Conservation (phyloP, 2,329 filamentous ascomycete species). For the Biscogniauxia sp. region DNA sequence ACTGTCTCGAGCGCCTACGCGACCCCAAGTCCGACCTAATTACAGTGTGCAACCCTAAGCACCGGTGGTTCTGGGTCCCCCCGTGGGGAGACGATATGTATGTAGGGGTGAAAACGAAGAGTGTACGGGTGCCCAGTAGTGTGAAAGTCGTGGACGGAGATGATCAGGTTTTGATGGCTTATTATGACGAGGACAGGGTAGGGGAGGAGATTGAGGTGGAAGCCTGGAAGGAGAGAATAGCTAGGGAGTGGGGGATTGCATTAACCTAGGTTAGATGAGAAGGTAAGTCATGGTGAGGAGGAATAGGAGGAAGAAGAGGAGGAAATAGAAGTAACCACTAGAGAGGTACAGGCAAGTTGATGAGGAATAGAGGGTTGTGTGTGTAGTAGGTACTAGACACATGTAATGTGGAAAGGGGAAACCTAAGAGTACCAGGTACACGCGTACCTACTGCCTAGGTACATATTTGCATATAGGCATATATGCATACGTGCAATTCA, state of each 20-base stretch:
- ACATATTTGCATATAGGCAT: too few species aligned
- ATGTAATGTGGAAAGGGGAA: too few species aligned
- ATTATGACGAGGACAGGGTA: conserved; percentile 7
- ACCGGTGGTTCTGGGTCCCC: conserved; percentile 19
- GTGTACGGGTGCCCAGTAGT: conserved; percentile 6
- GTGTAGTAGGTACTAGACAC: too few species aligned
- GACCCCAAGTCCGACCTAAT: conserved; percentile 1
- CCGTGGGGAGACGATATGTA: conserved; percentile 8
- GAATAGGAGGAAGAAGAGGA: too few species aligned
- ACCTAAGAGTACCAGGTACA: too few species aligned
- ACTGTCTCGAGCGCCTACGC: conserved; percentile 18
- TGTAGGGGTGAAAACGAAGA: conserved; percentile 11
- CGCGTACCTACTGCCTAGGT: too few species aligned
- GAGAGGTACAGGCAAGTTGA: too few species aligned
- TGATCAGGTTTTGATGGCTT: conserved; percentile 8
- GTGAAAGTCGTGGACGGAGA: conserved; percentile 6
- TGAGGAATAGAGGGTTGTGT: too few species aligned
- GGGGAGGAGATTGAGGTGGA: conserved; percentile 11
- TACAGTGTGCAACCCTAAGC: conserved; percentile 16
- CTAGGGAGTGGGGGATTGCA: conserved; percentile 9
- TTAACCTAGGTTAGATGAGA: too few species aligned
- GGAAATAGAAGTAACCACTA: too few species aligned
- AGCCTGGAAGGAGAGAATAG: conserved; percentile 16
- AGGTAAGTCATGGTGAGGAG: too few species aligned
- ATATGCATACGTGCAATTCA: too few species aligned